Evolutionary conservation across 2,329 filamentous ascomycete species (phyloP), one percentile per base, ranked within the genome.

Genomic region (Rutstroemia sydowiana): DNA sequence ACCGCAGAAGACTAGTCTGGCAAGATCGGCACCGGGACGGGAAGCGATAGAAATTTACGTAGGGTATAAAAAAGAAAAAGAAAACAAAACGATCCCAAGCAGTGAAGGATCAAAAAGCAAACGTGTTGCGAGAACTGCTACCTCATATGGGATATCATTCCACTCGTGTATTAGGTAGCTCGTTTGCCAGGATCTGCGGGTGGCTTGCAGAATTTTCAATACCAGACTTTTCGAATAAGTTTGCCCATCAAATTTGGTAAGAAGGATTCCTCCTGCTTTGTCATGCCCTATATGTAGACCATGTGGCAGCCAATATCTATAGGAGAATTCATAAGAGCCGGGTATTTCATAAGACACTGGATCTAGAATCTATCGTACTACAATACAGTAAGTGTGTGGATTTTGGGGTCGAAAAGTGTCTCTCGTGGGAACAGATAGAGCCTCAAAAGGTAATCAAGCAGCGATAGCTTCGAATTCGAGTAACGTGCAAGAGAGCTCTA

Each of bases 211-310:
- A 13, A 45, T 26, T 26, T 26, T 26, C 23, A 41, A 45, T 28
- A 34, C n/a, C 26, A 51, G 14, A 23, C 20, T 39, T 23, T 39
- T 51, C 34, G 37, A 20, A 31, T 42, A 23, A 46, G 26, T 32
- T 46, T 46, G 48, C 34, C 34, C 45, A 20, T 28, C n/a, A 51
- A 37, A 26, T 40, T 39, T 16, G 16, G 11, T 26, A 26, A 40
- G 48, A 51, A 51, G 48, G 48, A 51, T 51, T 51, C 42, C 23
- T 46, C 11, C 31, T 18, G 14, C 42, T 46, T 40, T 51, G 32
- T 51, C 48, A 51, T 32, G 23, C 21, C 43, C 48, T 51, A 51
- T 40, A 51, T 51, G 42, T 51, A 18, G 42, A 10, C 37, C 21
- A 26, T 11, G 28, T 45, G 32, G 42, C 48, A 45, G 23, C 32